A percentile compares a stretch with the other conserved stretches of the same genome.
phyloP scores from a whole-genome alignment of 2,329 filamentous ascomycete genomes.

The Neofusicoccum kwambonambiense region DNA sequence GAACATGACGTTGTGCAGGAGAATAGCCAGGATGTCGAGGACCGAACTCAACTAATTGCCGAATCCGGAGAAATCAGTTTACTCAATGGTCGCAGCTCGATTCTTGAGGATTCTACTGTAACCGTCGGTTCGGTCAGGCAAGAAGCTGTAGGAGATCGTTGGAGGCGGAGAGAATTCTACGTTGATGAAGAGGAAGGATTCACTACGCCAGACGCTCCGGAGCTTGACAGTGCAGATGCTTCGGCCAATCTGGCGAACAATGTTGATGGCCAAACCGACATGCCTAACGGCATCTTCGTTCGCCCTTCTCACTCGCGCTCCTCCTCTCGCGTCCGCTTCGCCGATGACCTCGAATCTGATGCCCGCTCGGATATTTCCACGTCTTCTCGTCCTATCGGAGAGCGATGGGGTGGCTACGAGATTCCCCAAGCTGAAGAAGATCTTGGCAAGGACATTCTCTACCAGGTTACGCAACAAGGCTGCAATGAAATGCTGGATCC shows the following conservation, averaged over 20 bases:
- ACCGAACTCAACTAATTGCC: conserved; percentile 23
- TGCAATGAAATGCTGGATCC: conserved; percentile 90
- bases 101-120: neutral
- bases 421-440: conserved; percentile 79
- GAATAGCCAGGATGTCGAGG: conserved; percentile 26
- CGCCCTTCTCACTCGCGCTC: conserved; percentile 56
- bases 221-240: neutral
- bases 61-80: conserved; percentile 45
- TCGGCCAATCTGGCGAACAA: neutral
- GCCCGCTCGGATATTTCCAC: conserved; percentile 69
- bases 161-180: conserved; percentile 77
- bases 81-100: neutral
- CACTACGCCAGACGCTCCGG: neutral
- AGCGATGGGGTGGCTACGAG: conserved; percentile 75
- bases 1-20: conserved; percentile 26
- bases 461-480: conserved; percentile 86
- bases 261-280: conserved; percentile 46
- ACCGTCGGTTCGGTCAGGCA: neutral
- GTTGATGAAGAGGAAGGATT: conserved; percentile 81
- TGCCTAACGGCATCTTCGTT: neutral
- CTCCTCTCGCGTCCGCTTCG: conserved; percentile 76
- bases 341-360: conserved; percentile 70
- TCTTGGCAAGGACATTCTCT: conserved; percentile 82
- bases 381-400: conserved; percentile 64
- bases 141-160: conserved; percentile 61